Evolutionary conservation across 2,329 filamentous ascomycete genomes (phyloP), one percentile per base, ranked within the genome.

Genomic region (Cercospora brassicicola): DNA sequence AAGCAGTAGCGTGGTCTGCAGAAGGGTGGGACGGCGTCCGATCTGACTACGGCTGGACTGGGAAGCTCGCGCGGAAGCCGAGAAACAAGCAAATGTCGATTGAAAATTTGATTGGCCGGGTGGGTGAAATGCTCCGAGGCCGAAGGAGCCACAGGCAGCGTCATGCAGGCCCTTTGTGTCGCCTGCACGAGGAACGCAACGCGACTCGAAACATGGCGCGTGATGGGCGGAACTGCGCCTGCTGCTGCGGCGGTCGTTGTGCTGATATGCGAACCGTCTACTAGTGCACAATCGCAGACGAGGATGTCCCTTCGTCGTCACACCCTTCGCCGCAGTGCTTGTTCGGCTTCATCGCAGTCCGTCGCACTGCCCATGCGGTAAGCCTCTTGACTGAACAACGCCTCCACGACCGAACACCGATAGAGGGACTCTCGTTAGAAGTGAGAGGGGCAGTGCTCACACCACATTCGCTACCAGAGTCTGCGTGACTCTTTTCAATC

Each of bases 91-190:
- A 18, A 59, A 59, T 11, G 55, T 20, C 4, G 9, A n/a, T 7
- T 36, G 28, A 59, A 59, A 33, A 36, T 59, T 59, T 59, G 55
- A 59, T 59, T 59, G 55, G 53, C 8, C 53, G 18, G 53, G 26
- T 18, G 13, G 53, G 26, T 26, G 23, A 18, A 36, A 59, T 59
- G 55, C 26, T 59, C 55, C 28, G 55, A 31, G 55, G 28, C 48
- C 20, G 48, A 53, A 28, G 20, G 48, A 53, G 48, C 18, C 26
- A 53, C 10, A 26, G n/a, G 33, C 33, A n/a, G 55, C 55, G 53
- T 57, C 53, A 57, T 33, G 55, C 55, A 33, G 5, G 55, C 20
- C 55, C 23, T 57, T 23, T 53, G 20, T 53, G 48, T 28, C 26
- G 48, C 48, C 3, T n/a, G 18, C 28, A 20, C 48, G 11, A 20